Evolutionary conservation across 192 early-diverging fungal genomes (phyloP).

Genomic region (Oehlia diaphana): DNA sequence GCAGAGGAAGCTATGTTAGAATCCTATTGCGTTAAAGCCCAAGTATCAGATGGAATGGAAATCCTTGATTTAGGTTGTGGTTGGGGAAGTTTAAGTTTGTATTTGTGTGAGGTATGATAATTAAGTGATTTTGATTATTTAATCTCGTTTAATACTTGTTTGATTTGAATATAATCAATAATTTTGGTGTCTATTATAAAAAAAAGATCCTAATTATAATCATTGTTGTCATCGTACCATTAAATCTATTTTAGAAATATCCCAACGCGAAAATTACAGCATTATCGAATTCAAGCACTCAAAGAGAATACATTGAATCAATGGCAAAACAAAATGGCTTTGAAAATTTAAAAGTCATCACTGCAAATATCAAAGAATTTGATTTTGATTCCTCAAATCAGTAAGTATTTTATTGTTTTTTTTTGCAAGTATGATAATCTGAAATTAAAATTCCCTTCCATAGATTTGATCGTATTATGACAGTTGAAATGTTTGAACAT

Average conservation of each 20-base stretch:
- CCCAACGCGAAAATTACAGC: constrained; percentile 56
- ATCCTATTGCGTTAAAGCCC: constrained; percentile 51
- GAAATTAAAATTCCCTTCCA: no score
- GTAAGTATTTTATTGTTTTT: constrained; percentile 28
- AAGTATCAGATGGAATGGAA: constrained; percentile 53
- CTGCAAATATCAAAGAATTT: constrained; percentile 56
- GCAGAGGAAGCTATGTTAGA: constrained; percentile 65
- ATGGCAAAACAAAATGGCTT: constrained; percentile 43
- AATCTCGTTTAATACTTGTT: not conserved
- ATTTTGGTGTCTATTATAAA: no score
- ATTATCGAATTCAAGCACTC: constrained; percentile 60
- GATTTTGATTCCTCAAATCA: constrained; percentile 35
- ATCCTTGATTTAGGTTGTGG: constrained; percentile 68
- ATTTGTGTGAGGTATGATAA: constrained; percentile 50
- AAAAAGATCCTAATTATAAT: not conserved
- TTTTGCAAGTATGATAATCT: not conserved
- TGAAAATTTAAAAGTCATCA: constrained; percentile 55
- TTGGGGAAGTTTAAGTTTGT: constrained; percentile 62
- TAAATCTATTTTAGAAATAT: constrained; percentile 40
- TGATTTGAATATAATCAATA: no score
- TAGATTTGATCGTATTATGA: constrained; percentile 57
- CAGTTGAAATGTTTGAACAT: constrained; percentile 67
- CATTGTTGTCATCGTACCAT: not conserved
- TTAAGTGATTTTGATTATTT: not conserved
- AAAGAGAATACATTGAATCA: constrained; percentile 51